phyloP scores from a whole-genome alignment of 768 basidiomycete species.

The Tulasnella sp. region DNA sequence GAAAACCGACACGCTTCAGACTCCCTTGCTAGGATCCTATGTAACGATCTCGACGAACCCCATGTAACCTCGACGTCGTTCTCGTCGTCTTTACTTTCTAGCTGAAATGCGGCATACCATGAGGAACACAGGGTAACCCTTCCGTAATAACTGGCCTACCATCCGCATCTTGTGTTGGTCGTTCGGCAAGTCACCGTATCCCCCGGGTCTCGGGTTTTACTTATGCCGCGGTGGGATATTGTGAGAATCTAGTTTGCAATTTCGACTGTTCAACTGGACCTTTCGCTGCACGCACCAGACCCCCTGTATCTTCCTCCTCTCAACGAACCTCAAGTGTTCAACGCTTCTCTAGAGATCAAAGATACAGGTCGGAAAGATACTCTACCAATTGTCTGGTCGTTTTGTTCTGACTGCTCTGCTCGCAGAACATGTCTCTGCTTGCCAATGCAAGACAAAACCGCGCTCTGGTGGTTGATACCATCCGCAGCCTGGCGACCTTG shows the following conservation, averaged over 20 bases:
- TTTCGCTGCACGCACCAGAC: background rate
- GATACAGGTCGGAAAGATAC: background rate
- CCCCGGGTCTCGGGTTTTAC: background rate
- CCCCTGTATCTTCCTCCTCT: background rate
- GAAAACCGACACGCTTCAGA: background rate
- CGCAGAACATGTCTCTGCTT: background rate
- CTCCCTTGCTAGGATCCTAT: background rate
- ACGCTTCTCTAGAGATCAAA: background rate
- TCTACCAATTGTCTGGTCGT: background rate
- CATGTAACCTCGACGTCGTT: slow-evolving; percentile 72
- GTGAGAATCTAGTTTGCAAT: background rate
- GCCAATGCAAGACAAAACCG: background rate
- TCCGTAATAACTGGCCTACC: slow-evolving; percentile 28
- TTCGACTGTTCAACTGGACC: background rate
- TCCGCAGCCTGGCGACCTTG: slow-evolving; percentile 12
- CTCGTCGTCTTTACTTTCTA: slow-evolving; percentile 61
- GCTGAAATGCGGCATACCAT: slow-evolving; percentile 9
- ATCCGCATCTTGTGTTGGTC: slow-evolving; percentile 39
- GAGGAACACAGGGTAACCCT: background rate
- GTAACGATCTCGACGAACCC: slow-evolving; percentile 40
- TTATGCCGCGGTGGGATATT: background rate
- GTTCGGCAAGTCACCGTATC: slow-evolving; percentile 11
- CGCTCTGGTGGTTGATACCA: background rate
- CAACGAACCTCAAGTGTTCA: background rate
- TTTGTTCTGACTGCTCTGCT: background rate